Base-by-base conservation (phyloP, 2,329 filamentous ascomycete genomes). In the Penicillium decumbens region DNA sequence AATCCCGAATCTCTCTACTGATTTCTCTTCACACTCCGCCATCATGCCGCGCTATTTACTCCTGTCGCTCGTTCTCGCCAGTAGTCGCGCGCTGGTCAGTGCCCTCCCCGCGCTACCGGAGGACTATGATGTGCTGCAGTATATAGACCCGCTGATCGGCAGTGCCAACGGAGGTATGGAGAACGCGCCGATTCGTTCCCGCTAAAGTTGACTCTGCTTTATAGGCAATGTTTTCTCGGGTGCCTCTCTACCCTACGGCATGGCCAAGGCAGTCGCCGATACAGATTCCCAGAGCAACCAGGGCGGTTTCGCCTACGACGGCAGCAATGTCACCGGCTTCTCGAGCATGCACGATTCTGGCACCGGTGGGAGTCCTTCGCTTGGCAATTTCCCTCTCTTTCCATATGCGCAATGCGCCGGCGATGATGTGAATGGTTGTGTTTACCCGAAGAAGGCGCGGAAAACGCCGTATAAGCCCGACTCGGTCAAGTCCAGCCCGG, bases 301-400 rank as follows among this genome's bases (percentile, higher is more conserved):
- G 53, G 79, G 78, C 39, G 79, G 79, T 1, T 82, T 80, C 59
- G 73, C 78, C 6, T 74, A 73, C 1, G 78, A 80, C 54, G 75
- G 73, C 13, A 75, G 72, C 49, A 73, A 68, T 33, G 68, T 80
- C 41, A 76, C 74, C 9, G 78, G 78, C 9, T 81, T 80, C 61
- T 71, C 67, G 7, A 65, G 70, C 7, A 71, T 78, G 68, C 77
- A 79, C 49, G 77, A 79, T 57, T 73, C 69, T 12, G 76, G 76
- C 8, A 78, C 75, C 39, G 76, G 75, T 45, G 73, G 72, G 29
- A 61, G 68, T 9, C 83, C 85, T 0, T 87, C 83, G 4, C 72
- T 89, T 1, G 86, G 86, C 5, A 88, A 88, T 61, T 89, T 89
- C 47, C 82, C 86, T 1, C 71, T 89, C 1, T 89, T 89, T 57